Conservation (phyloP, 169 alveolate species). For the Pseudocohnilembus persalinus region DNA sequence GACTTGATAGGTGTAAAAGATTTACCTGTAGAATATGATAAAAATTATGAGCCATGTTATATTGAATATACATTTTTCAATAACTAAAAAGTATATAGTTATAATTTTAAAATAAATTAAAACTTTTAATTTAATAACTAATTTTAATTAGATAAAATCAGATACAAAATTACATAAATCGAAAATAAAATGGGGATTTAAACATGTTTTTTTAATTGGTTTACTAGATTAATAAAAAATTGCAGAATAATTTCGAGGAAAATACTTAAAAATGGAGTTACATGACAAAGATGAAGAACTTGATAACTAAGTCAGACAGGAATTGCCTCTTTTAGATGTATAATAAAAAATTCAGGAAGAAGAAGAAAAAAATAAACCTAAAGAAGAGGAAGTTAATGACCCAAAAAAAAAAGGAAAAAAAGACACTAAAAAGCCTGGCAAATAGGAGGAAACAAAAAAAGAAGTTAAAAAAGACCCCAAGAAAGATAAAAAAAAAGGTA, state of each 20-base stretch:
- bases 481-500: constrained; percentile 12
- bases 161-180: constrained; percentile 43
- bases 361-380: constrained; percentile 42
- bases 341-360: constrained; percentile 33
- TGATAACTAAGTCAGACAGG: constrained; percentile 31
- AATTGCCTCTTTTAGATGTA: constrained; percentile 33
- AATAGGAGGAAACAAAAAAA: constrained; percentile 22
- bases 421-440: constrained; percentile 36
- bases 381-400: constrained; percentile 32
- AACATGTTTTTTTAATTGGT: constrained; percentile 66
- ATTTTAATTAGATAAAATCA: constrained; percentile 31
- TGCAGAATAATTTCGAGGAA: constrained; percentile 33
- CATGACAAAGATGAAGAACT: constrained; percentile 73
- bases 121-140: no score
- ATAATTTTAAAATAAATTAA: no score
- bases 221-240: constrained; percentile 42
- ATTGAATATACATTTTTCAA: constrained; percentile 49
- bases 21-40: constrained; percentile 60
- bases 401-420: constrained; percentile 41
- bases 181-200: constrained; percentile 51
- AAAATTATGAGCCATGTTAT: constrained; percentile 61
- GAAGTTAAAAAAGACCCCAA: constrained; percentile 19
- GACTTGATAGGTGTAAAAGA: constrained; percentile 61
- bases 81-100: constrained; percentile 5
- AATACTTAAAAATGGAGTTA: constrained; percentile 48